These are phyloP conservation scores for Pestalotiopsis sp. DNA, from an alignment of 2,329 filamentous ascomycete genomes.

Conservation along the genomic window DNA sequence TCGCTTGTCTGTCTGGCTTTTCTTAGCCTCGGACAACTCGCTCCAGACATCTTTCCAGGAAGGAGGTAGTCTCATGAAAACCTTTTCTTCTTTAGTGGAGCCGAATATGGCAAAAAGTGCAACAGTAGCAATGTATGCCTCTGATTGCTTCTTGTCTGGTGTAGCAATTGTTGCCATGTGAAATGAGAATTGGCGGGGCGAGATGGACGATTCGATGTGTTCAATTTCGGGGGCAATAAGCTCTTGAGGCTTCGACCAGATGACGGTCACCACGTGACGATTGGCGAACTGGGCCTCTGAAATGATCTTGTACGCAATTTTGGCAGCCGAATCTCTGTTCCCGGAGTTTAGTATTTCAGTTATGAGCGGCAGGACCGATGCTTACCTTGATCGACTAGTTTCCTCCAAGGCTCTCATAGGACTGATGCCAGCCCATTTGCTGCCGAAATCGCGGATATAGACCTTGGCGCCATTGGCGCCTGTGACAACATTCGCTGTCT, in stretches of 20 bases:
- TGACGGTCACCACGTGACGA: constrained; percentile 72
- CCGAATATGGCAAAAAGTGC: constrained; percentile 82
- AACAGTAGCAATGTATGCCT: constrained; percentile 80
- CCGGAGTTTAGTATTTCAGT: constrained; percentile 6
- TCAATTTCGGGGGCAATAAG: constrained; percentile 38
- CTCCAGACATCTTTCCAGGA: constrained; percentile 85
- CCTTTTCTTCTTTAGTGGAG: constrained; percentile 80
- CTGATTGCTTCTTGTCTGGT: constrained; percentile 77
- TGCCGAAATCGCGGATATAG: constrained; percentile 77
- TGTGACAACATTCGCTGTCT: constrained; percentile 57
- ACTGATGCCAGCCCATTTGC: constrained; percentile 72
- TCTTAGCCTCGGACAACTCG: constrained; percentile 73
- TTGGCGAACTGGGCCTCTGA: constrained; percentile 76
- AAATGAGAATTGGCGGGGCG: constrained; percentile 60
- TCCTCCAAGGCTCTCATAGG: constrained; percentile 82
- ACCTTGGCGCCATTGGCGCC: constrained; percentile 55
- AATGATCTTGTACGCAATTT: constrained; percentile 67
- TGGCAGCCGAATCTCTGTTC: constrained; percentile 68
- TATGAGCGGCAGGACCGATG: not conserved
- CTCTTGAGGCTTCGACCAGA: constrained; percentile 77
- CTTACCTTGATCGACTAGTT: constrained; percentile 76
- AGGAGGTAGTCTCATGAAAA: constrained; percentile 74
- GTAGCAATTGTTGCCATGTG: constrained; percentile 77
- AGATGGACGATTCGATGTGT: constrained; percentile 46
- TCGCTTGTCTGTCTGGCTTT: constrained; percentile 66